Evolutionary conservation across 495 filamentous ascomycete genomes (phyloP), one percentile per base, ranked within the genome.

Genomic region (Neurospora intermedia): DNA sequence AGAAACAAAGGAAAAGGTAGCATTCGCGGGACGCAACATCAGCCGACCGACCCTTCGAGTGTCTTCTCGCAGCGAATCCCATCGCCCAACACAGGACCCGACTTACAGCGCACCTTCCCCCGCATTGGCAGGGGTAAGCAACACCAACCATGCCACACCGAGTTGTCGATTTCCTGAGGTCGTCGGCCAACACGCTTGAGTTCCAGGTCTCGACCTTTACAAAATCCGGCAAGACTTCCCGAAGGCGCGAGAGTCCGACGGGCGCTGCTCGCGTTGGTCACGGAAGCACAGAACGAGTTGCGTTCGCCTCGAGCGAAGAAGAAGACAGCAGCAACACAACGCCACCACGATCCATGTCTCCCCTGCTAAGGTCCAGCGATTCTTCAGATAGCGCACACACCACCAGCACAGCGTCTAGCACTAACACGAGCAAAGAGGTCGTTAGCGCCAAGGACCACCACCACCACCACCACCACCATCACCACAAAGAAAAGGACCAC

Each of bases 81-180:
- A 73, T 59, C 59, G 48, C n/a, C 71, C 6, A 41, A 70, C 27
- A 59, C 48, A 59, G 20, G 20, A 41, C 18, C 59, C 69, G 45
- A 42, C 43, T 62, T 31, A n/a, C 40, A 70, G 54, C 73, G 13
- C 41, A 69, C 27, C 46, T 69, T 71, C 75, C 77, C 76, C 73
- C 59, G 76, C 74, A 76, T 72, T 71, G 69, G 71, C 70, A 74
- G 73, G 70, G 70, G 70, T 42, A 54, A 59, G 20, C 43, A 71
- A 40, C 59, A 48, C 72, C 79, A 83, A 83, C 79, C 38, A 87
- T 87, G 85, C 86, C 86, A 54, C 85, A 87, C 76, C 81, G 82
- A 42, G 85, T 88, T 73, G 79, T 81, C 48, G 80, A 84, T 72
- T 86, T 87, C 74, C 84, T 88, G 74, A 77, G 83, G 72, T 79